Conservation (phyloP, 306 rosid species). For the Lablab purpureus region DNA sequence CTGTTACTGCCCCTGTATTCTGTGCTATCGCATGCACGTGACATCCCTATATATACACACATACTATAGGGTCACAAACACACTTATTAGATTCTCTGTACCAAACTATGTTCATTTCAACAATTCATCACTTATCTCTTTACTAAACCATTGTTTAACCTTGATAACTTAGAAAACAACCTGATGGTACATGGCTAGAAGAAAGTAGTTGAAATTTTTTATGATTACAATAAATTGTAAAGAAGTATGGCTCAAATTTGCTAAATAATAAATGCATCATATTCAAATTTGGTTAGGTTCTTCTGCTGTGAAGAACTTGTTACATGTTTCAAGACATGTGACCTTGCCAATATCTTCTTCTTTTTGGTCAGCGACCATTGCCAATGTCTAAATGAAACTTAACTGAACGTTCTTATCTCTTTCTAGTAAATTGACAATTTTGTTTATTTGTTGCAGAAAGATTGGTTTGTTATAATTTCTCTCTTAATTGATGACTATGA, state of each 20-base stretch:
- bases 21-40: slow-evolving; percentile 94
- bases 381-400: too few species aligned
- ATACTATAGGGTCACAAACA: neutral
- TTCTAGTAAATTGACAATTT: too few species aligned
- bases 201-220: neutral
- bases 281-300: neutral
- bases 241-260: neutral
- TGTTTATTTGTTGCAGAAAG: too few species aligned
- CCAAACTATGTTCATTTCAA: neutral
- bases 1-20: slow-evolving; percentile 81
- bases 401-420: too few species aligned
- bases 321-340: neutral
- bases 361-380: too few species aligned
- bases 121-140: neutral
- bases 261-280: neutral
- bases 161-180: neutral
- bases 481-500: neutral
- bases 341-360: neutral
- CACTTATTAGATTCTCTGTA: neutral
- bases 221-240: neutral
- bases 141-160: neutral
- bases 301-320: neutral
- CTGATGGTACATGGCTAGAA: neutral
- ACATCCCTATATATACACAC: slow-evolving; percentile 65
- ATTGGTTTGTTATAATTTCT: neutral